Percentiles rank a stretch among this genome's conserved stretches.
phyloP scores from a whole-genome alignment of 2,329 filamentous ascomycete genomes.

The Cladosporium velox region DNA sequence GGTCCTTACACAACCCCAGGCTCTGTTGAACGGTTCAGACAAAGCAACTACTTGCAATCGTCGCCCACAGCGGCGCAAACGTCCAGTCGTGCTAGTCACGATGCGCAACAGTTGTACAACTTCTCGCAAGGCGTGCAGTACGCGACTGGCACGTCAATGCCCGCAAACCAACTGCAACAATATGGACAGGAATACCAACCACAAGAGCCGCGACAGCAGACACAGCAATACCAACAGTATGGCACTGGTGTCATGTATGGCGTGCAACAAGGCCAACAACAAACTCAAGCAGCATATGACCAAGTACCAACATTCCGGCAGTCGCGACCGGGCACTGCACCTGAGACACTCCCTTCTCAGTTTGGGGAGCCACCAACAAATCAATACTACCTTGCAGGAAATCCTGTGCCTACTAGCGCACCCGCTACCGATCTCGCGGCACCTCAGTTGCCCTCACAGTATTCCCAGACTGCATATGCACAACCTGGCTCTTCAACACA shows the following conservation, averaged over 20 bases:
- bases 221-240: conserved; percentile 60
- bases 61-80: conserved; percentile 46
- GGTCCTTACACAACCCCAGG: conserved; percentile 47
- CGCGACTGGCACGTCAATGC: conserved; percentile 57
- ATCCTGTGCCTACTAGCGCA: conserved; percentile 59
- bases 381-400: conserved; percentile 70
- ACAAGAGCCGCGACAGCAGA: conserved; percentile 61
- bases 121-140: conserved; percentile 60
- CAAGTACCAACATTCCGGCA: conserved; percentile 72
- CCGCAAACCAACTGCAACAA: conserved; percentile 56
- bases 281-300: conserved; percentile 63
- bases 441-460: conserved; percentile 67
- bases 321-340: conserved; percentile 68
- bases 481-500: conserved; percentile 56
- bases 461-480: conserved; percentile 61
- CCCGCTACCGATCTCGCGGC: conserved; percentile 59
- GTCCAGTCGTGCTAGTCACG: conserved; percentile 40
- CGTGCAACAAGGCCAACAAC: conserved; percentile 60
- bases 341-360: conserved; percentile 72
- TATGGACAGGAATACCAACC: conserved; percentile 49
- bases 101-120: conserved; percentile 45
- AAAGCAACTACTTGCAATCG: conserved; percentile 47
- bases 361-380: conserved; percentile 64
- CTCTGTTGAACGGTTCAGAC: conserved; percentile 52
- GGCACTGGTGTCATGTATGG: conserved; percentile 76